phyloP scores from a whole-genome alignment of 164 flowering plant species.

The Chimonanthus praecox region DNA sequence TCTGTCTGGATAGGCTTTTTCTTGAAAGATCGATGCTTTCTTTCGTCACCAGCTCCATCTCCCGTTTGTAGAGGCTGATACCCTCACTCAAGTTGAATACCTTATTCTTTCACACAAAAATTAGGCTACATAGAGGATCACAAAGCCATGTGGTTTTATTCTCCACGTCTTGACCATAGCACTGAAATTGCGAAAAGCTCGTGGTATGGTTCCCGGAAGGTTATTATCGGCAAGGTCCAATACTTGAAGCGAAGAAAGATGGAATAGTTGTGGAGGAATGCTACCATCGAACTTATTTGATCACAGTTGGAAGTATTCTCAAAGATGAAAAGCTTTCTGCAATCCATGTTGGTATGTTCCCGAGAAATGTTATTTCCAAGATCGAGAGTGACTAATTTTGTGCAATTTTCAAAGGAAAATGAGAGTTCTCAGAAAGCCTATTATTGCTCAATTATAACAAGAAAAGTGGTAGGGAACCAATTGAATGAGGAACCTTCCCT shows the following conservation, averaged over 20 bases:
- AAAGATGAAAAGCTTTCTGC: not conserved
- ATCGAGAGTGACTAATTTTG: not conserved
- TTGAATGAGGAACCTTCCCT: too few species aligned
- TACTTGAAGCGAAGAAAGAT: not conserved
- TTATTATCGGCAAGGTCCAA: not conserved
- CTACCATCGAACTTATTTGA: not conserved
- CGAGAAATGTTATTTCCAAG: not conserved
- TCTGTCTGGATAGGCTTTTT: too few species aligned
- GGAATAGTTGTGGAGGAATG: not conserved
- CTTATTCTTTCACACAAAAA: too few species aligned
- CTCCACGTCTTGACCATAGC: not conserved
- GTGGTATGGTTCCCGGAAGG: not conserved
- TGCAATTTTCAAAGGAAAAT: not conserved
- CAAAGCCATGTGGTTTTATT: not conserved
- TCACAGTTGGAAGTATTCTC: not conserved
- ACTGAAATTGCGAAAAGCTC: not conserved
- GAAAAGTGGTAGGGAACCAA: too few species aligned
- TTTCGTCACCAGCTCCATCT: too few species aligned
- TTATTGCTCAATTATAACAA: too few species aligned
- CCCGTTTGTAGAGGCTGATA: too few species aligned
- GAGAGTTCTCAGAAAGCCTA: not conserved
- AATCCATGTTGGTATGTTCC: not conserved
- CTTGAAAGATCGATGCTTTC: too few species aligned
- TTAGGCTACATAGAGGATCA: not conserved
- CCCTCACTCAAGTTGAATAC: too few species aligned